A percentile compares a stretch with the other conserved stretches of the same genome.
These are phyloP conservation scores for Aphanomyces astaci DNA, from an alignment of 352 stramenopile species.

Conservation along the genomic window DNA sequence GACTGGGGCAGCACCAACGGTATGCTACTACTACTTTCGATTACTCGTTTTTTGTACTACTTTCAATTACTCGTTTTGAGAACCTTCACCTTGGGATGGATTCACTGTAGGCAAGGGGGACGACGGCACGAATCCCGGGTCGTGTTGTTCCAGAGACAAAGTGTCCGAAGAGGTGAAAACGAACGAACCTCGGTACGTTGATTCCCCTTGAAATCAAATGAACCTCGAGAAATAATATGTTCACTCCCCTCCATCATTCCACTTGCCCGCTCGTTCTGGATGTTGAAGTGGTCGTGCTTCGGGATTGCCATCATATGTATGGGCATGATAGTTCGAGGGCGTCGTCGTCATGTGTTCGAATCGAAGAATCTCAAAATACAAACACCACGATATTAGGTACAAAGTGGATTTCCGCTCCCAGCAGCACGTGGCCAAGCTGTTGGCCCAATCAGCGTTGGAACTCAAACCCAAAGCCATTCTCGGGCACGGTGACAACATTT, in stretches of 20 bases:
- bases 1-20: conserved; percentile 81
- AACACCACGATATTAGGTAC: too few species aligned
- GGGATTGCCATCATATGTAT: too few species aligned
- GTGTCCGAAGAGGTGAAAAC: conserved; percentile 12
- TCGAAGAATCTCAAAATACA: too few species aligned
- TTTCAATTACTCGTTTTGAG: too few species aligned
- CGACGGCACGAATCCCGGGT: conserved; percentile 33
- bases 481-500: conserved; percentile 80
- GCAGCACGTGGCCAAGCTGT: conserved; percentile 75
- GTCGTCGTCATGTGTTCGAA: too few species aligned
- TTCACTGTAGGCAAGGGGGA: background rate
- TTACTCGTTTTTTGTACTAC: too few species aligned
- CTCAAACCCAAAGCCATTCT: conserved; percentile 67
- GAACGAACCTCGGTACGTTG: conserved; percentile 10
- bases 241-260: background rate
- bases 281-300: background rate
- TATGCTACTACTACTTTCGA: too few species aligned
- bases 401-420: conserved; percentile 85
- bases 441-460: conserved; percentile 54
- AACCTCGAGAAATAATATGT: too few species aligned
- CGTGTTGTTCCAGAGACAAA: conserved; percentile 62
- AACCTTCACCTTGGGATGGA: background rate
- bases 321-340: too few species aligned
- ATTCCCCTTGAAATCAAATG: background rate
- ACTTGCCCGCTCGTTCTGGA: conserved; percentile 28